Conservation (phyloP, 164 flowering plant genomes). For the grape (Vitis vinifera) region DNA sequence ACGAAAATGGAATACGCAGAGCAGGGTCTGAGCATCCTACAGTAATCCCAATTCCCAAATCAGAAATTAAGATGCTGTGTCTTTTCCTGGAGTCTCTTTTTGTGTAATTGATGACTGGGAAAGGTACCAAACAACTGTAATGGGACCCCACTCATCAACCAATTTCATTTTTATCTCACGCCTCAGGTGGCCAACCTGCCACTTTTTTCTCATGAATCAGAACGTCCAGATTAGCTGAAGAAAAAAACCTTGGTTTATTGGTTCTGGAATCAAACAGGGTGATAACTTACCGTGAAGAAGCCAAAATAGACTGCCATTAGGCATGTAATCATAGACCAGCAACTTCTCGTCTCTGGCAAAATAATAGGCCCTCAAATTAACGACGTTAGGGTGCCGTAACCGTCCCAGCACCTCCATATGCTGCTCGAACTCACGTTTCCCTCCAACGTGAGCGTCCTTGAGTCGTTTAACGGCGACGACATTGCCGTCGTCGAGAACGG, state of each 20-base stretch:
- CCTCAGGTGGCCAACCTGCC: too few species aligned
- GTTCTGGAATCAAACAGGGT: neutral
- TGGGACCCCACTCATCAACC: too few species aligned
- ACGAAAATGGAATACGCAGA: neutral
- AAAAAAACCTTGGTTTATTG: too few species aligned
- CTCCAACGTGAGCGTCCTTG: slow-evolving; percentile 51
- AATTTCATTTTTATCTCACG: too few species aligned
- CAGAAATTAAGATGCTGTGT: neutral
- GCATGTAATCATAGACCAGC: slow-evolving; percentile 79
- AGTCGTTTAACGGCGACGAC: slow-evolving; percentile 88
- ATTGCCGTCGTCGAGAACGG: slow-evolving; percentile 71
- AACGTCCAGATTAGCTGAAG: too few species aligned
- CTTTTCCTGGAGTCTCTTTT: neutral
- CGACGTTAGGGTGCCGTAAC: slow-evolving; percentile 69
- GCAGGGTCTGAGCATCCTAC: neutral
- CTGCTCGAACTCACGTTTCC: slow-evolving; percentile 77
- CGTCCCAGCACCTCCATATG: slow-evolving; percentile 77
- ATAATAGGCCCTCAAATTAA: slow-evolving; percentile 69
- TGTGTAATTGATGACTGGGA: neutral
- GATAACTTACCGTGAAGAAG: slow-evolving; percentile 77
- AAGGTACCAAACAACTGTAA: neutral
- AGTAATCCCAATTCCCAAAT: slow-evolving; percentile 13
- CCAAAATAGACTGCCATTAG: slow-evolving; percentile 76
- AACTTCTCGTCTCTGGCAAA: slow-evolving; percentile 85
- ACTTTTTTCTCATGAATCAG: too few species aligned